Evolutionary conservation across 306 rosid species (phyloP).

Genomic region (Ormosia semicastrata): DNA sequence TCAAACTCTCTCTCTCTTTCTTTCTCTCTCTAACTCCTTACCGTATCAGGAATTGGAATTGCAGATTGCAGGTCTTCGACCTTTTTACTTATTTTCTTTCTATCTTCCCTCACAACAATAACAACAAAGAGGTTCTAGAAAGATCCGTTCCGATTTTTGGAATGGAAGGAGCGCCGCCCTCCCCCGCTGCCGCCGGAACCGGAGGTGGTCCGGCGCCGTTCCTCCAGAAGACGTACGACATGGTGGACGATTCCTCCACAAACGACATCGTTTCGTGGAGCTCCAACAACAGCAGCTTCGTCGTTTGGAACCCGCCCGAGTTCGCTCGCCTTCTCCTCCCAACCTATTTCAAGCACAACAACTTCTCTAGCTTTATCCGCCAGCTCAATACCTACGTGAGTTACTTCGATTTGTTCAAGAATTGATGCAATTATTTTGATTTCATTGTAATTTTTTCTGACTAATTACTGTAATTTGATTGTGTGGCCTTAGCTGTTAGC

Average conservation of each 20-base stretch:
- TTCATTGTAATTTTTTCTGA: too few species aligned
- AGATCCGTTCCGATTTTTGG: constrained; percentile 3
- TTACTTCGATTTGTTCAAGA: neutral
- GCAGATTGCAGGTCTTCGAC: neutral
- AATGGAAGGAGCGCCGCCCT: constrained; percentile 49
- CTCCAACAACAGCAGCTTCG: constrained; percentile 65
- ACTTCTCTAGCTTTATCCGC: constrained; percentile 97
- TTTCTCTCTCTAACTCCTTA: neutral
- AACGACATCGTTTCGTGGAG: constrained; percentile 92
- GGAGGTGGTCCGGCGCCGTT: constrained; percentile 91
- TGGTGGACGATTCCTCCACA: constrained; percentile 83
- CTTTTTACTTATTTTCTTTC: neutral
- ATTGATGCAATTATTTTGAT: neutral
- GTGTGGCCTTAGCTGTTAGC: neutral
- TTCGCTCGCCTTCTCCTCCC: constrained; percentile 86
- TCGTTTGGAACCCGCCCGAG: constrained; percentile 94
- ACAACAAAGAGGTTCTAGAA: constrained; percentile 1
- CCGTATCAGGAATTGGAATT: neutral
- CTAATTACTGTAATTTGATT: neutral
- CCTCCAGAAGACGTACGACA: constrained; percentile 79
- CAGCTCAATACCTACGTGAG: constrained; percentile 97
- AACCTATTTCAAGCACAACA: constrained; percentile 86
- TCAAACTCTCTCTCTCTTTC: neutral
- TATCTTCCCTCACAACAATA: neutral
- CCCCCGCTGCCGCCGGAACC: constrained; percentile 38